These are phyloP conservation scores for Hypsizygus ulmarius DNA, from an alignment of 1,284 basidiomycete genomes.

Conservation along the genomic window DNA sequence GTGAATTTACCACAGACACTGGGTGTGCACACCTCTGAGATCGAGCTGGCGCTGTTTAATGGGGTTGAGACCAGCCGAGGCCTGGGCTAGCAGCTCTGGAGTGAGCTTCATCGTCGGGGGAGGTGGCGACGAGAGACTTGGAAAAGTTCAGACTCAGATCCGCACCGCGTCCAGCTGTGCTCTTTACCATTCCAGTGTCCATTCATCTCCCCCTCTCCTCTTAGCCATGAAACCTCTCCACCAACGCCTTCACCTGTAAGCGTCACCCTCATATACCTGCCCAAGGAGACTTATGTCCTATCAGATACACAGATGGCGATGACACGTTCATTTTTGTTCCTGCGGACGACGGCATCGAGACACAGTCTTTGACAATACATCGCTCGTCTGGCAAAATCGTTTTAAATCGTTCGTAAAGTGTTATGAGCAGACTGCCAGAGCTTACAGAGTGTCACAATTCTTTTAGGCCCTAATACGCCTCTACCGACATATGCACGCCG, in stretches of 20 bases:
- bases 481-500: slow-evolving; percentile 54
- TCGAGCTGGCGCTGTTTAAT: slow-evolving; percentile 95
- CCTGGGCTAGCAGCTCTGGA: slow-evolving; percentile 83
- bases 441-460: slow-evolving; percentile 6
- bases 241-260: slow-evolving; percentile 68
- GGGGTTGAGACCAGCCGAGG: slow-evolving; percentile 80
- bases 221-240: slow-evolving; percentile 62
- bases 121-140: slow-evolving; percentile 18
- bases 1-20: slow-evolving; percentile 11
- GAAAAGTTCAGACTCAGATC: slow-evolving; percentile 50
- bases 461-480: slow-evolving; percentile 52
- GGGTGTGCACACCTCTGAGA: slow-evolving; percentile 71
- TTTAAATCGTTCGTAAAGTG: slow-evolving; percentile 55
- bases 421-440: background rate
- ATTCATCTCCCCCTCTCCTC: slow-evolving; percentile 5
- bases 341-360: slow-evolving; percentile 58
- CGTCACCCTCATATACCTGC: slow-evolving; percentile 9
- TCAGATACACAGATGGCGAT: slow-evolving; percentile 63
- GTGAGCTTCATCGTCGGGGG: slow-evolving; percentile 81
- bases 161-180: slow-evolving; percentile 27
- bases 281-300: slow-evolving; percentile 12
- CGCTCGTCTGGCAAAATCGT: slow-evolving; percentile 70
- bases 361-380: slow-evolving; percentile 67
- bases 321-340: slow-evolving; percentile 78
- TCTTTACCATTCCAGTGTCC: slow-evolving; percentile 10